phyloP scores from a whole-genome alignment of 495 filamentous ascomycete species.

The Immersiella caudata region DNA sequence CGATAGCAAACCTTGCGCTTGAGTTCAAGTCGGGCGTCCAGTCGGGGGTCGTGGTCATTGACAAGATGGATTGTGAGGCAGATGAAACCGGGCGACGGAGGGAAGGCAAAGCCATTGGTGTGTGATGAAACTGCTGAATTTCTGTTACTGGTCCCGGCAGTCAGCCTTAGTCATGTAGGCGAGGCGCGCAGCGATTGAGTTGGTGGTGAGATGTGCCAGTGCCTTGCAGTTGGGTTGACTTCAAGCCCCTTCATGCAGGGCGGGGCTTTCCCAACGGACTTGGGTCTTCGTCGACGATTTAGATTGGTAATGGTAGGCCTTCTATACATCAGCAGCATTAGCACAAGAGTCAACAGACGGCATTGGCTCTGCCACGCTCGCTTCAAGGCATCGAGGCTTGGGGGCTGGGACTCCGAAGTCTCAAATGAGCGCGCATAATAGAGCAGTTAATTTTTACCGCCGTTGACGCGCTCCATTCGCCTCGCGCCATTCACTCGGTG shows the following conservation, averaged over 20 bases:
- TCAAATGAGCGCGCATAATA: neutral
- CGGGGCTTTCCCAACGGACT: neutral
- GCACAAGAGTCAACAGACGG: neutral
- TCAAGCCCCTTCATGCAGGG: neutral
- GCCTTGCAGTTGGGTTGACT: slow-evolving; percentile 7
- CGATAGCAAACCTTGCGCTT: neutral
- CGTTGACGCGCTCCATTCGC: neutral
- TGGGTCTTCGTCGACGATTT: neutral
- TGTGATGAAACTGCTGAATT: neutral
- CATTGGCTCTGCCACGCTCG: neutral
- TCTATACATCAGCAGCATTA: neutral
- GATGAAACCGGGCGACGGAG: neutral
- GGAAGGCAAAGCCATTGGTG: neutral
- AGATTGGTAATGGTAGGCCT: neutral
- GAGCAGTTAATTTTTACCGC: neutral
- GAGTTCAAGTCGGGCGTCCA: neutral
- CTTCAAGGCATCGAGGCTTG: neutral
- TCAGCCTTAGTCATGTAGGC: neutral
- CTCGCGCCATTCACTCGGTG: neutral
- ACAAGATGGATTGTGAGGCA: neutral
- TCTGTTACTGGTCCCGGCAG: neutral
- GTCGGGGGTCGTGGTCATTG: neutral
- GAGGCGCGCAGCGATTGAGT: slow-evolving; percentile 1
- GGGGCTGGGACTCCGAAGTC: neutral
- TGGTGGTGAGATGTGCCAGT: neutral